Conservation (phyloP, 768 basidiomycete genomes). For the Collybia mongolica region DNA sequence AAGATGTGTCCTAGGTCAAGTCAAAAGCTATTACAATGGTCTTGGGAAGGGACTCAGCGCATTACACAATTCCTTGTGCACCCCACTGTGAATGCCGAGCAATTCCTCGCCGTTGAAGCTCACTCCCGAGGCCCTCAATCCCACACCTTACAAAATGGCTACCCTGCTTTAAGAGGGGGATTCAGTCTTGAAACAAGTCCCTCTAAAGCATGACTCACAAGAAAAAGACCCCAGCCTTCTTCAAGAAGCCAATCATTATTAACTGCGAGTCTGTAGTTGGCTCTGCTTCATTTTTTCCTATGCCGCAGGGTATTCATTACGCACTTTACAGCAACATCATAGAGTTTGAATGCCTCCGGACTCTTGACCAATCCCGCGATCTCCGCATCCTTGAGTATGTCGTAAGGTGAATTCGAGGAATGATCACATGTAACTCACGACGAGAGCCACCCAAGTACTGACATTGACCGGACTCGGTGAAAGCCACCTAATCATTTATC, state of each 20-base stretch:
- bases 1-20: constrained; percentile 46
- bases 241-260: constrained; percentile 72
- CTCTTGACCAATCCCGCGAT: constrained; percentile 56
- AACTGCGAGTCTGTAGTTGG: constrained; percentile 46
- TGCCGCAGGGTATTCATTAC: constrained; percentile 7
- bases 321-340: constrained; percentile 68
- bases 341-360: constrained; percentile 61
- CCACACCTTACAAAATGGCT: constrained; percentile 65
- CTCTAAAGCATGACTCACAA: constrained; percentile 35
- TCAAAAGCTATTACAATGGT: neutral
- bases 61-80: constrained; percentile 69
- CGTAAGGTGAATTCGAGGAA: neutral
- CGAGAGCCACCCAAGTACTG: constrained; percentile 65
- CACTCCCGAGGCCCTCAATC: constrained; percentile 63
- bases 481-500: constrained; percentile 49
- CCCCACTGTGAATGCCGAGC: constrained; percentile 70
- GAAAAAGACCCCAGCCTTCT: constrained; percentile 67
- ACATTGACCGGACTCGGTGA: constrained; percentile 69
- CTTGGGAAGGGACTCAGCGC: neutral
- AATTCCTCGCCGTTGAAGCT: constrained; percentile 67
- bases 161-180: constrained; percentile 50
- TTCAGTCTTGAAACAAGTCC: constrained; percentile 3
- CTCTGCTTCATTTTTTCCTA: neutral
- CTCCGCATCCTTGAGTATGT: constrained; percentile 61
- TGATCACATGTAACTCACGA: constrained; percentile 38